Evolutionary conservation across 2,329 filamentous ascomycete species (phyloP).

Genomic region (Alternaria atra): DNA sequence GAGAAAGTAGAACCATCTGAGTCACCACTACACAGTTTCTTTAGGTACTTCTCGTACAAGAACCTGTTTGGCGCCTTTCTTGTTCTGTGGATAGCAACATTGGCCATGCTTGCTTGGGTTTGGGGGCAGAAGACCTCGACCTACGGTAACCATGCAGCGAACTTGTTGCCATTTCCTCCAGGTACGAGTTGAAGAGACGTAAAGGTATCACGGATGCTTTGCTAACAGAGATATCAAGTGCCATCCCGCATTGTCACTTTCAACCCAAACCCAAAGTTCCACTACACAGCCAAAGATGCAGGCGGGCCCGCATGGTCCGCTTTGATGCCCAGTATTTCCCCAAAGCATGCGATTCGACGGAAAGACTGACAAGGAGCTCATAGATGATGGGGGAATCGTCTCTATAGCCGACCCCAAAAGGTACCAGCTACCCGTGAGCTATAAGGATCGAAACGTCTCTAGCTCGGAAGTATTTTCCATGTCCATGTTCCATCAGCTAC

Average conservation of each 20-base stretch:
- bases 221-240: not conserved
- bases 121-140: not conserved
- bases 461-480: slow-evolving; percentile 14
- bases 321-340: slow-evolving; percentile 8
- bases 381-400: slow-evolving; percentile 13
- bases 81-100: slow-evolving; percentile 5
- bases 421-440: slow-evolving; percentile 11
- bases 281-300: slow-evolving; percentile 7
- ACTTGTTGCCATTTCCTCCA: slow-evolving; percentile 4
- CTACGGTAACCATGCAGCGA: slow-evolving; percentile 1
- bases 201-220: not conserved
- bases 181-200: not conserved
- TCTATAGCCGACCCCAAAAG: slow-evolving; percentile 4
- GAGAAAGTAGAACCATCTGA: not conserved
- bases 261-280: slow-evolving; percentile 6
- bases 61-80: slow-evolving; percentile 2
- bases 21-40: not conserved
- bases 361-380: not conserved
- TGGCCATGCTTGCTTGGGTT: slow-evolving; percentile 2
- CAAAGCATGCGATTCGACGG: not conserved
- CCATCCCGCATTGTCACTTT: slow-evolving; percentile 7
- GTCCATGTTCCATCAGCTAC: slow-evolving; percentile 16
- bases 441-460: slow-evolving; percentile 9
- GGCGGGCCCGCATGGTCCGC: slow-evolving; percentile 8
- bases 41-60: not conserved